These are phyloP conservation scores for Imleria badia DNA, from an alignment of 768 basidiomycete genomes.

Conservation along the genomic window DNA sequence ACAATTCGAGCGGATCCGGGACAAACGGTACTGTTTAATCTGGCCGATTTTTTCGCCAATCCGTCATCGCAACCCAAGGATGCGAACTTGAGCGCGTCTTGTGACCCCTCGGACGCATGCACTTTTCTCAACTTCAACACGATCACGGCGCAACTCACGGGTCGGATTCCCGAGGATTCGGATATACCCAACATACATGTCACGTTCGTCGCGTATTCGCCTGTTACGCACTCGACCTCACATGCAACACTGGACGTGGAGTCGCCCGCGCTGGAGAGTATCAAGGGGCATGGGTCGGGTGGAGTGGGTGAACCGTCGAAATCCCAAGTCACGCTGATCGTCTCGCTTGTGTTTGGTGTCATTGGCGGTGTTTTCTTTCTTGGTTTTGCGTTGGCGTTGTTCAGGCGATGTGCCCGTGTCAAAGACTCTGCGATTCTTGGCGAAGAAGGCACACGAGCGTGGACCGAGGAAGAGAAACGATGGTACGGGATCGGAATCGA, in stretches of 20 bases:
- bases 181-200: constrained; percentile 42
- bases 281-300: constrained; percentile 34
- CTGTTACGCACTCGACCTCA: constrained; percentile 66
- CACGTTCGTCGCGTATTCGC: constrained; percentile 69
- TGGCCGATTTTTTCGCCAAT: constrained; percentile 58
- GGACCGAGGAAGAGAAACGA: constrained; percentile 62
- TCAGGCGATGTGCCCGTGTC: constrained; percentile 56
- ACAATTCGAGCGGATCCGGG: constrained; percentile 55
- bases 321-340: constrained; percentile 51
- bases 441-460: constrained; percentile 56
- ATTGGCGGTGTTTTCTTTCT: constrained; percentile 59
- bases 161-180: constrained; percentile 52
- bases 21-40: constrained; percentile 48
- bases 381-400: constrained; percentile 51
- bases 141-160: constrained; percentile 45
- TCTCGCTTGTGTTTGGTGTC: constrained; percentile 61
- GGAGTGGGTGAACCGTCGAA: constrained; percentile 45
- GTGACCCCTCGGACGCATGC: constrained; percentile 48
- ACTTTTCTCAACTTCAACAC: constrained; percentile 57
- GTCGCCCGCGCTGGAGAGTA: constrained; percentile 40
- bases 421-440: constrained; percentile 61
- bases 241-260: constrained; percentile 57
- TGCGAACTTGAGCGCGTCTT: constrained; percentile 54
- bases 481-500: constrained; percentile 61
- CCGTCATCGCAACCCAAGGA: constrained; percentile 38